These are phyloP conservation scores for Corymbia citriodora DNA, from an alignment of 441 rosid species.

Conservation along the genomic window DNA sequence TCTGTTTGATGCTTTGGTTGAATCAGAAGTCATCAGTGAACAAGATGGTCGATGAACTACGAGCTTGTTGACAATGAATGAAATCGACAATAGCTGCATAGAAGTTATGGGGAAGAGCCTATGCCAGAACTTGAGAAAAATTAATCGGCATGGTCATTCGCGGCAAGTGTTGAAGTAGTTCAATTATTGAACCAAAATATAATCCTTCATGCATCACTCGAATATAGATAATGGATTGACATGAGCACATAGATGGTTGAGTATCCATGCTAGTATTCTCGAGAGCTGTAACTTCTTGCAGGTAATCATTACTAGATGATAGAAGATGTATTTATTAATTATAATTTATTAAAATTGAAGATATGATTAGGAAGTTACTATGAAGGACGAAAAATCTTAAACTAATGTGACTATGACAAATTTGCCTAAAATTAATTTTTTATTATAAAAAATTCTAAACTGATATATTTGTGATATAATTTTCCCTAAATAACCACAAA, in stretches of 20 bases:
- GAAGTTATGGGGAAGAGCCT: not conserved
- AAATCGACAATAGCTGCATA: not conserved
- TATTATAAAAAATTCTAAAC: no score
- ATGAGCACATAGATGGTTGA: not conserved
- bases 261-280: not conserved
- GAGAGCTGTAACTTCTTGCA: not conserved
- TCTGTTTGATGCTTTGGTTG: not conserved
- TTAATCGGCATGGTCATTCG: not conserved
- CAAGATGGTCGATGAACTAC: not conserved
- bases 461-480: no score
- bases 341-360: no score
- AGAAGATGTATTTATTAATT: no score
- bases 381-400: no score
- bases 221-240: not conserved
- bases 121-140: not conserved
- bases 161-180: not conserved
- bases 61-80: not conserved
- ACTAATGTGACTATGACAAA: no score
- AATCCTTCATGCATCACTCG: not conserved
- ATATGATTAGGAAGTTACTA: no score
- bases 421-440: no score
- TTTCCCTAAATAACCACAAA: no score
- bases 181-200: not conserved
- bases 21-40: not conserved
- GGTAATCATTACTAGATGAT: no score